Conservation (phyloP, 2,329 filamentous ascomycete species). For the Beauveria sp. region DNA sequence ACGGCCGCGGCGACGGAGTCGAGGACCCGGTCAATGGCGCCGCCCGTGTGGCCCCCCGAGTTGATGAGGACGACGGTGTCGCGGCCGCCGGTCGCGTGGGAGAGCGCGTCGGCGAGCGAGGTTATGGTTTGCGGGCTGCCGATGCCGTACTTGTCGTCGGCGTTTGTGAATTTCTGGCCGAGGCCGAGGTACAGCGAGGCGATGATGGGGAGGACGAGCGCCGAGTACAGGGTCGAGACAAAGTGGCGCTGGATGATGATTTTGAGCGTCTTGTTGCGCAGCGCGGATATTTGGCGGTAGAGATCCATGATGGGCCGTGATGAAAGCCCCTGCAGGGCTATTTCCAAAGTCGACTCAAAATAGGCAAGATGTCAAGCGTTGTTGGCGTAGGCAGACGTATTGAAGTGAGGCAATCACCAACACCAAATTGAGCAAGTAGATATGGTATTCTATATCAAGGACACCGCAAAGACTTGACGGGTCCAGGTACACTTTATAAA, state of each 20-base stretch:
- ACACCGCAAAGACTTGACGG: not conserved
- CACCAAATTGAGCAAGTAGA: not conserved
- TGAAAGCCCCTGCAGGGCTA: not conserved
- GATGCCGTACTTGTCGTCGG: slow-evolving; percentile 65
- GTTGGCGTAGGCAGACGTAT: too few relatives aligned
- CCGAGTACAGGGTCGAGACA: slow-evolving; percentile 43
- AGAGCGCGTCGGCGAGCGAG: slow-evolving; percentile 56
- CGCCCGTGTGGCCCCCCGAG: slow-evolving; percentile 59
- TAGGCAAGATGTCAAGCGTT: not conserved
- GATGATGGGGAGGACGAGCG: slow-evolving; percentile 48
- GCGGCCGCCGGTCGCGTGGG: slow-evolving; percentile 43
- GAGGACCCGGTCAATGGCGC: slow-evolving; percentile 64
- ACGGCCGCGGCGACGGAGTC: slow-evolving; percentile 26
- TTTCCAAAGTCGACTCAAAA: not conserved
- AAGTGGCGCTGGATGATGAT: slow-evolving; percentile 47
- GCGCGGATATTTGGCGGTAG: slow-evolving; percentile 45
- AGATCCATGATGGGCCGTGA: slow-evolving; percentile 33
- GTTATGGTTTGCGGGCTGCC: slow-evolving; percentile 51
- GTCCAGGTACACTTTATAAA: not conserved
- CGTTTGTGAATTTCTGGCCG: slow-evolving; percentile 70
- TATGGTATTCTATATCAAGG: not conserved
- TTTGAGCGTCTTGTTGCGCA: slow-evolving; percentile 50
- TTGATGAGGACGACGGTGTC: slow-evolving; percentile 68
- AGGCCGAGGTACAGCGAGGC: slow-evolving; percentile 53
- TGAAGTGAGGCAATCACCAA: not conserved